Base-by-base conservation (phyloP, 805 yeast genomes). In the Metschnikowia shivogae region DNA sequence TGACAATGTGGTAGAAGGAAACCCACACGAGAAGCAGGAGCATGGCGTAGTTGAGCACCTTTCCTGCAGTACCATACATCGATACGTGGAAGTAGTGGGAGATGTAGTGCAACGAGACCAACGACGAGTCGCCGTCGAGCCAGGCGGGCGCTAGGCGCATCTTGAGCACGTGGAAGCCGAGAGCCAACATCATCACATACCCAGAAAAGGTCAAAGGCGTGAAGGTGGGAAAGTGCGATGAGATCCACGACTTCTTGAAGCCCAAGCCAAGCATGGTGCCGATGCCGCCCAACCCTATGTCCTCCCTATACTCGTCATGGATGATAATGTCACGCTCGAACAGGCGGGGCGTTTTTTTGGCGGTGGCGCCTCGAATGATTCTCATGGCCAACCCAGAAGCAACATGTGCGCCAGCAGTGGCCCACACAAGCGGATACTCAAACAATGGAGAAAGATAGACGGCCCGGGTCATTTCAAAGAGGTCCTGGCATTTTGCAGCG, bases 61-160 rank as follows among this genome's bases (percentile, higher is more conserved):
- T 44, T n/a, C 54, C 49, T n/a, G 31, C 14, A 12, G 28, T 26
- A 14, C 58, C 58, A 26, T 49, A 50, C 24, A 24, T 36, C 3
- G 49, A 43, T 14, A 41, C 52, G 26, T 39, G 44, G 24, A 54
- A 49, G 34, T 54, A 54, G 40, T 54, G 58, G 17, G 80, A 53
- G 8, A 84, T 66, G 54, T 70, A 84, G 7, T 76, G 74, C 36
- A 86, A 61, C 36, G 67, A 73, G 17, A 86, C 61, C 44, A 76
- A 63, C 1, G 82, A 72, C 3, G 84, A 76, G 59, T 84, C 92
- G 0, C 88, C 89, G 46, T 82, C 86, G 1, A 80, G 65, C 2
- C 55, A 13, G n/a, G 68, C 24, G 0, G 92, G 89, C 0, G 67
- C 65, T 4, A 72, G 39, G 43, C 88, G 67, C 50, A 74, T 68